Evolutionary conservation across 2,329 filamentous ascomycete species (phyloP), one percentile per base, ranked within the genome.

Genomic region (Dryadomyces quercus-mongolicae): DNA sequence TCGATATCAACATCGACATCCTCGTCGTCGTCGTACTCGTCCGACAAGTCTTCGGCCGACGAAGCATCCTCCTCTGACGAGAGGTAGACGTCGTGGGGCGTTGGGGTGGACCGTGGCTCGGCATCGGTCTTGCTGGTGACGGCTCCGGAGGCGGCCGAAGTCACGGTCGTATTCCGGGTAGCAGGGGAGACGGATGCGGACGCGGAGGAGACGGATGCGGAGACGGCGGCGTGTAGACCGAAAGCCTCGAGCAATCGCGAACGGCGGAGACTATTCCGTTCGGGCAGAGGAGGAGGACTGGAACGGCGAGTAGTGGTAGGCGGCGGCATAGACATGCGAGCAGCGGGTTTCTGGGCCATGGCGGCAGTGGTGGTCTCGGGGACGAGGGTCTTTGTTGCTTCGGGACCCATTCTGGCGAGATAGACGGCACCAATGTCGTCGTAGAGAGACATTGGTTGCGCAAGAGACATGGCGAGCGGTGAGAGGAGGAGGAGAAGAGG

Each of bases 41-140:
- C 76, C 54, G 78, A 82, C 75, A 58, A 22, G 65, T 81, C 80
- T 48, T 77, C 76, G 18, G 77, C 79, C 1, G 81, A 81, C 1
- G 81, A 84, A 34, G 74, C 79, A 58, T 84, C 81, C 63, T 85
- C 81, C 60, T 85, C 81, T 0, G 80, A 83, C 2, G 80, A 84
- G 25, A 85, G 74, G 64, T 85, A 85, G 55, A 79, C 62, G 55
- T 81, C 76, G 63, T 82, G 80, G 6, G 79, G 76, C 2, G 64
- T 64, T 21, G 70, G 67, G 49, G 64, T 64, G 21, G 70, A 67
- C 49, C 72, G 67, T 15, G 56, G 62, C 57, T 52, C 57, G 57
- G 34, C n/a, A 59, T 54, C 10, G 56, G 52, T 13, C 21, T 18
- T 43, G n/a, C 36, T 43, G 21, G 25, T 31, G 13, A 49, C 20